These are phyloP conservation scores for Ophiostoma fasciatum DNA, from an alignment of 2,329 filamentous ascomycete genomes.

Conservation along the genomic window DNA sequence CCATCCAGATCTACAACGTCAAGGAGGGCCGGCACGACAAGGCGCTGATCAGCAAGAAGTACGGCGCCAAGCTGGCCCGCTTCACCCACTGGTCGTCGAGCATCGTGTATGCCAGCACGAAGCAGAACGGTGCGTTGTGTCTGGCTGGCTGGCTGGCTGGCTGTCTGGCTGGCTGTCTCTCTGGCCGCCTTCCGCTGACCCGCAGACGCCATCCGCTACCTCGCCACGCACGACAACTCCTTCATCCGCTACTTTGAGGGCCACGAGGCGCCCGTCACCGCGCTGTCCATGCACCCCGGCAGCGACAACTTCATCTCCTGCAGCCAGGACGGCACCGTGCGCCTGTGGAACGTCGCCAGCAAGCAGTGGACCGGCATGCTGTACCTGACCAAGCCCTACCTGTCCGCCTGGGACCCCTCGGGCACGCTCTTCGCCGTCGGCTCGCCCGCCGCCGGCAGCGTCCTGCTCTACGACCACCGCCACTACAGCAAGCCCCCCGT, in stretches of 20 bases:
- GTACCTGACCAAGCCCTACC: slow-evolving; percentile 63
- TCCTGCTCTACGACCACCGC: slow-evolving; percentile 84
- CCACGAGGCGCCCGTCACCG: slow-evolving; percentile 74
- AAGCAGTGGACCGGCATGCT: slow-evolving; percentile 69
- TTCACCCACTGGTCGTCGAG: slow-evolving; percentile 87
- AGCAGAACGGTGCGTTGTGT: slow-evolving; percentile 60
- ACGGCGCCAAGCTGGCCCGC: slow-evolving; percentile 82
- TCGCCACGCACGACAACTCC: slow-evolving; percentile 86
- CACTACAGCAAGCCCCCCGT: slow-evolving; percentile 92
- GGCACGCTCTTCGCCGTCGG: slow-evolving; percentile 84
- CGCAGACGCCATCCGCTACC: slow-evolving; percentile 66
- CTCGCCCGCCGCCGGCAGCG: slow-evolving; percentile 60
- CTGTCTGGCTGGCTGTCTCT: no score
- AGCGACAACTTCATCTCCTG: slow-evolving; percentile 87
- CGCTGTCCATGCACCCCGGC: slow-evolving; percentile 68
- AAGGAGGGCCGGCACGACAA: slow-evolving; percentile 83
- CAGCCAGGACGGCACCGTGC: slow-evolving; percentile 77
- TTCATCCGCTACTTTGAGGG: slow-evolving; percentile 95
- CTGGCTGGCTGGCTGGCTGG: not conserved
- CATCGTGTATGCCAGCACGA: slow-evolving; percentile 91
- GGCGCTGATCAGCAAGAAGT: slow-evolving; percentile 86
- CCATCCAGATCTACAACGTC: slow-evolving; percentile 88
- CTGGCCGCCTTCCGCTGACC: not conserved
- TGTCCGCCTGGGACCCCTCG: slow-evolving; percentile 83
- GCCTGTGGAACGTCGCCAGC: slow-evolving; percentile 76